Evolutionary conservation across 495 filamentous ascomycete genomes (phyloP), one percentile per base, ranked within the genome.

Genomic region (Penicillium coffeae): DNA sequence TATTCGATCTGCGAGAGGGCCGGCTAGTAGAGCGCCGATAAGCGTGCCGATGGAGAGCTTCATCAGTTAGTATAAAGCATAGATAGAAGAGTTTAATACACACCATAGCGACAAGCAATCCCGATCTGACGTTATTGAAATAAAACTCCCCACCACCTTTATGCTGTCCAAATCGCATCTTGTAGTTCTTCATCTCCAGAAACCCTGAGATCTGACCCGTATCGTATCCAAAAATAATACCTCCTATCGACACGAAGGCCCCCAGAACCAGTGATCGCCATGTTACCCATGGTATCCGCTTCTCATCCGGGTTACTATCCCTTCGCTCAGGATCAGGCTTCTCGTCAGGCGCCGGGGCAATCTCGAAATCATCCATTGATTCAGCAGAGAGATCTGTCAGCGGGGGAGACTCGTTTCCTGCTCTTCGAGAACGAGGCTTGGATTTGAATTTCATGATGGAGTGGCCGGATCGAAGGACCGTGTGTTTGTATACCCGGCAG

Each of bases 21-120:
- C 84, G 6, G 77, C 76, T 18, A 78, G 54, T 13, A 88, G 65
- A 32, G 86, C 79, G 35, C 85, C 86, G 32, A 85, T 56, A n/a
- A 88, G 60, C 3, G 81, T 83, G 34, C 85, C 85, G 37, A 82
- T 78, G 1, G 79, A 79, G 10, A 87, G 69, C 61, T 64, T 25
- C 14, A 2, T 19, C n/a, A 40, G 19, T 21, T 3, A 3, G 19
- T 12, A 21, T 21, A 3, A 19, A 39, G 14, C 4, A 16, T 9
- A 10, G 18, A 21, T 1, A 13, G 13, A 40, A 21, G 38, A 20
- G 9, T 10, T 8, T 7, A 21, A 15, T 37, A 61, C 63, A 38
- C 52, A 67, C 68, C 54, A 82, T 40, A 15, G 52, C 71, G 43
- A 80, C 77, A 59, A 81, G 77, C 47, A 81, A 55, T 0, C 77